A percentile compares a stretch with the other conserved stretches of the same genome.
Evolutionary conservation across 495 filamentous ascomycete genomes (phyloP).

Genomic region (Glonium stellatum): DNA sequence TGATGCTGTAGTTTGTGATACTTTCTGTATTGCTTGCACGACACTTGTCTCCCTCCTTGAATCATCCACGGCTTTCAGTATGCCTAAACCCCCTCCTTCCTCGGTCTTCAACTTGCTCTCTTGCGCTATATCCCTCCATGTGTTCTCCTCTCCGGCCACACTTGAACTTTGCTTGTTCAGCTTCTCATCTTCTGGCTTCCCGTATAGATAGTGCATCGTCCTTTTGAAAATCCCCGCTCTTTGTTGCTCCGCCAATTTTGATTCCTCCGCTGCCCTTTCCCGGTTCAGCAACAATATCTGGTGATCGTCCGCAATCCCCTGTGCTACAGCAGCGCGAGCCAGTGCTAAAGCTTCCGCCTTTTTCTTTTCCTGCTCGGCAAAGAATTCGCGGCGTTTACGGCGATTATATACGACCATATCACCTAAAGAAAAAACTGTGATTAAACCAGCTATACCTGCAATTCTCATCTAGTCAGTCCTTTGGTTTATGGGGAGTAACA

Average conservation of each 20-base stretch:
- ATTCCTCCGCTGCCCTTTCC: slow-evolving; percentile 30
- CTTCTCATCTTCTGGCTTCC: slow-evolving; percentile 21
- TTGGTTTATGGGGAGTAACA: background rate
- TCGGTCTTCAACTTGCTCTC: slow-evolving; percentile 8
- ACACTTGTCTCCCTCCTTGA: slow-evolving; percentile 11
- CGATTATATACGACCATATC: slow-evolving; percentile 89
- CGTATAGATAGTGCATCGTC: background rate
- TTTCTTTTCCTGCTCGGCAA: slow-evolving; percentile 29
- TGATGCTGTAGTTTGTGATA: background rate
- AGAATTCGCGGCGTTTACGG: slow-evolving; percentile 42
- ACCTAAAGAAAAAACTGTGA: slow-evolving; percentile 71
- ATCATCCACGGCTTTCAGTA: slow-evolving; percentile 24
- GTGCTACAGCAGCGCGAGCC: slow-evolving; percentile 24
- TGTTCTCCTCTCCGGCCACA: slow-evolving; percentile 1
- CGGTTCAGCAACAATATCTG: slow-evolving; percentile 32
- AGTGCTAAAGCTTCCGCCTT: slow-evolving; percentile 25
- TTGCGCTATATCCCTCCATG: background rate
- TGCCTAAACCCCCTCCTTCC: slow-evolving; percentile 13
- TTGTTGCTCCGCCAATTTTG: slow-evolving; percentile 23
- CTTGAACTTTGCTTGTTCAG: slow-evolving; percentile 12
- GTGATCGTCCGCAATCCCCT: slow-evolving; percentile 29
- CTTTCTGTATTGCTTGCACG: background rate
- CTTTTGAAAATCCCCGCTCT: slow-evolving; percentile 19
- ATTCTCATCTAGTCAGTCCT: slow-evolving; percentile 5
- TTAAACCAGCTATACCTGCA: slow-evolving; percentile 61